Conservation (phyloP, 345 rosid species). For the Camelina sativa region DNA sequence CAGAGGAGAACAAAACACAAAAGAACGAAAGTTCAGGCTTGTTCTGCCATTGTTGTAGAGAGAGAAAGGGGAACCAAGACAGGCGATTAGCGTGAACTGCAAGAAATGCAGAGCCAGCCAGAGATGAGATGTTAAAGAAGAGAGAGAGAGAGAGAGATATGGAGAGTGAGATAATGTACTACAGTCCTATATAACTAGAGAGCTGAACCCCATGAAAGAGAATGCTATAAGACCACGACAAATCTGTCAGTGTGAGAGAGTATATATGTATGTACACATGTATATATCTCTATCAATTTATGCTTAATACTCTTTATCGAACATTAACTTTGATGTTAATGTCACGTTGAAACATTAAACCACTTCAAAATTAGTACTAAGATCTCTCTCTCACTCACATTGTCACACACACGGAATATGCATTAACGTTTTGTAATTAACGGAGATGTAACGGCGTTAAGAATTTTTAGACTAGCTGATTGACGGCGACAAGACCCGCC, state of each 20-base stretch:
- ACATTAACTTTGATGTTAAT: constrained; percentile 21
- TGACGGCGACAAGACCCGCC: constrained; percentile 40
- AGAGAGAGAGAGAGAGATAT: background rate
- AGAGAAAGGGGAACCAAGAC: constrained; percentile 43
- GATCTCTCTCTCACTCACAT: background rate
- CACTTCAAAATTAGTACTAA: background rate
- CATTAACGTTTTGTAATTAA: constrained; percentile 35
- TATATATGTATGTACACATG: constrained; percentile 1
- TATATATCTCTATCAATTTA: background rate
- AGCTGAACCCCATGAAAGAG: constrained; percentile 38
- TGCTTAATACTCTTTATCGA: background rate
- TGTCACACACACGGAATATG: background rate
- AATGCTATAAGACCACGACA: constrained; percentile 32
- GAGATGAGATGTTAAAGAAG: constrained; percentile 54
- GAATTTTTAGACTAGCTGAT: constrained; percentile 4
- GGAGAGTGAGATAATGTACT: constrained; percentile 31
- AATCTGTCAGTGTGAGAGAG: constrained; percentile 42
- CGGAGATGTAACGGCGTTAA: constrained; percentile 71
- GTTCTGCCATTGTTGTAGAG: constrained; percentile 32
- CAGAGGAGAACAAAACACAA: constrained; percentile 26
- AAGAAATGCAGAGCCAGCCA: constrained; percentile 54
- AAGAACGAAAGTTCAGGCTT: constrained; percentile 17
- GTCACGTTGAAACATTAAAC: constrained; percentile 28
- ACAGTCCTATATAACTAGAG: constrained; percentile 40
- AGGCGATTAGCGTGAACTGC: constrained; percentile 84